These are phyloP conservation scores for Pseudophaeomoniella oleicola DNA, from an alignment of 2,329 filamentous ascomycete genomes.

Conservation along the genomic window DNA sequence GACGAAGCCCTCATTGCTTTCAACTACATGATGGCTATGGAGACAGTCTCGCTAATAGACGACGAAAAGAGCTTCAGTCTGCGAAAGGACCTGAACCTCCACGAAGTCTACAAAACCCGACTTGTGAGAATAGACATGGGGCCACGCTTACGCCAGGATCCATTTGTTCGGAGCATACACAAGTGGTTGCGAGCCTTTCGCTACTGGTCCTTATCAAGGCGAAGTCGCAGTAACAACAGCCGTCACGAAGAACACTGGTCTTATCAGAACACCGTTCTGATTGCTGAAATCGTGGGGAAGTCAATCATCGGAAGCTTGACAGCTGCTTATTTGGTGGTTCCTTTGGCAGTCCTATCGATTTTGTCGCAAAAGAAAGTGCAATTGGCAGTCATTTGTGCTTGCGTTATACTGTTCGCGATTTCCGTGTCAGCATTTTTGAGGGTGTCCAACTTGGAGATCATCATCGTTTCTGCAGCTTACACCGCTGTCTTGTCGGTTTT, in stretches of 20 bases:
- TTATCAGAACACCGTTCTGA: constrained; percentile 13
- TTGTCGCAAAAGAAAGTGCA: constrained; percentile 7
- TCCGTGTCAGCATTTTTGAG: constrained; percentile 11
- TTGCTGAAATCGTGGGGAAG: constrained; percentile 11
- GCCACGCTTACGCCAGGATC: constrained; percentile 6
- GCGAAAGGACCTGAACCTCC: constrained; percentile 13
- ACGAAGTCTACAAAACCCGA: constrained; percentile 19
- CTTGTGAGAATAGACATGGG: constrained; percentile 18
- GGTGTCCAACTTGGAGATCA: constrained; percentile 13
- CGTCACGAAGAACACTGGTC: constrained; percentile 5
- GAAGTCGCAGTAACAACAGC: neutral
- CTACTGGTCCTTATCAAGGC: constrained; percentile 2
- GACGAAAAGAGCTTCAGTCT: constrained; percentile 10
- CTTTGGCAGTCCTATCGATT: constrained; percentile 10
- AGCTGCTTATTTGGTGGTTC: constrained; percentile 11
- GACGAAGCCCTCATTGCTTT: constrained; percentile 12
- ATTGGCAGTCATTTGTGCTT: constrained; percentile 9
- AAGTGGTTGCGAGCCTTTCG: constrained; percentile 4
- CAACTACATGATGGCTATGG: constrained; percentile 14
- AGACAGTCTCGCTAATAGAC: constrained; percentile 13
- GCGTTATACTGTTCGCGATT: constrained; percentile 9
- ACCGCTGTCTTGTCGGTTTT: constrained; percentile 9
- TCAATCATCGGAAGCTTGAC: constrained; percentile 10
- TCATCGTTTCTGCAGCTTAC: constrained; percentile 12
- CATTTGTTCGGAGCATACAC: constrained; percentile 3